Evolutionary conservation across 257 asterid species (phyloP).

Genomic region (Petunia axillaris): DNA sequence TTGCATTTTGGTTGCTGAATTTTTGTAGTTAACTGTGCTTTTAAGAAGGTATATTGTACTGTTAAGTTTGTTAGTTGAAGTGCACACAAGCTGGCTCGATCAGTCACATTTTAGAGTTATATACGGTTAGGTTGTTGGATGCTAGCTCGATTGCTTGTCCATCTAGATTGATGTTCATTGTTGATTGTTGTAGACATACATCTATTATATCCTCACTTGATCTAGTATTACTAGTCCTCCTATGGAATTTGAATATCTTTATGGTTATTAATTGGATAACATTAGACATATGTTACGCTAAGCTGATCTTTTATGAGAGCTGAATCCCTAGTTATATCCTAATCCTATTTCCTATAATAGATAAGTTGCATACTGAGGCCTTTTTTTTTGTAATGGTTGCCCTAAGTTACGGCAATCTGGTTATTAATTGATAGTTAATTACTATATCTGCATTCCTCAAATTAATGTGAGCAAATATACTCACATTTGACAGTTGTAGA

Average conservation of each 20-base stretch:
- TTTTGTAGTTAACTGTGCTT: background rate
- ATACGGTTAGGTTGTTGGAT: background rate
- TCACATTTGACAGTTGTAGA: background rate
- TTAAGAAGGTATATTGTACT: background rate
- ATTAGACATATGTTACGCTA: background rate
- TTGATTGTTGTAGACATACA: background rate
- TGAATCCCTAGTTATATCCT: constrained; percentile 15
- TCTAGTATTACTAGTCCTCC: background rate
- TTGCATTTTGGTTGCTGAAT: background rate
- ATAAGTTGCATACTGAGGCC: background rate
- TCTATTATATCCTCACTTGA: background rate
- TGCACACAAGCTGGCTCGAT: background rate
- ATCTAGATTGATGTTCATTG: background rate
- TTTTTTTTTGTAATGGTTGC: background rate
- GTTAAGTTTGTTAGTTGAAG: background rate
- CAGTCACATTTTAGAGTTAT: background rate
- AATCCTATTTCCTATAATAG: background rate
- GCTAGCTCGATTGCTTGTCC: background rate
- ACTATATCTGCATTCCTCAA: background rate
- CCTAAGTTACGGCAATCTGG: background rate
- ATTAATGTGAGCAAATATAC: background rate
- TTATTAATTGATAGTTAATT: background rate
- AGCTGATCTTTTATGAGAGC: background rate
- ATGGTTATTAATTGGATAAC: background rate
- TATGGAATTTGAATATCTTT: background rate